phyloP scores from a whole-genome alignment of 768 basidiomycete genomes.

The Boletus vermiculosoides region DNA sequence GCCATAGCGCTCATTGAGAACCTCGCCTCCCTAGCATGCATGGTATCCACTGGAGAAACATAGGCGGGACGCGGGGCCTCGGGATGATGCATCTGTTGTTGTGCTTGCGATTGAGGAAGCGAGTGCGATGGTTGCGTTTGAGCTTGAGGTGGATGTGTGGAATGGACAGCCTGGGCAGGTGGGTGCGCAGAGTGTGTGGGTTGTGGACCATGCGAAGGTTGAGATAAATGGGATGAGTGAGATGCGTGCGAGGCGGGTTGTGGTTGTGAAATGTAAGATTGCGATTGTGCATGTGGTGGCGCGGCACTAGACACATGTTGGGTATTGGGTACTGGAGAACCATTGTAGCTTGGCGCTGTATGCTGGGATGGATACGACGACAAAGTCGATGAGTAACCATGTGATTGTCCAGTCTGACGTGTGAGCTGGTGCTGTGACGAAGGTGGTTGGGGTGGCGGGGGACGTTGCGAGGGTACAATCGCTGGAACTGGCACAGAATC shows the following conservation, averaged over 20 bases:
- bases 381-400: slow-evolving; percentile 16
- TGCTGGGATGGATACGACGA: slow-evolving; percentile 17
- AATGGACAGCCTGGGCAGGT: slow-evolving; percentile 15
- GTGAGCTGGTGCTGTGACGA: slow-evolving; percentile 20
- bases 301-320: slow-evolving; percentile 12
- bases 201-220: slow-evolving; percentile 15
- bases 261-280: slow-evolving; percentile 20
- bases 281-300: slow-evolving; percentile 25
- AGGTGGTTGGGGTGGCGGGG: slow-evolving; percentile 7
- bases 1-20: slow-evolving; percentile 8
- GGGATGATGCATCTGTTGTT: slow-evolving; percentile 26
- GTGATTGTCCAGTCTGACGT: slow-evolving; percentile 19
- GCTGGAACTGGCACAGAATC: slow-evolving; percentile 16
- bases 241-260: slow-evolving; percentile 12
- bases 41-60: slow-evolving; percentile 30
- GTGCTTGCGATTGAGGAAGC: slow-evolving; percentile 26
- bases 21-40: slow-evolving; percentile 27
- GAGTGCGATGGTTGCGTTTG: slow-evolving; percentile 29
- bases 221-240: slow-evolving; percentile 13
- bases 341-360: slow-evolving; percentile 10
- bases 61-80: slow-evolving; percentile 25
- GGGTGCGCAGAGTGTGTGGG: slow-evolving; percentile 16
- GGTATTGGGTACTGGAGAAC: slow-evolving; percentile 19
- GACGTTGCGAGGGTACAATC: slow-evolving; percentile 21
- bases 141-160: slow-evolving; percentile 15